Base-by-base conservation (phyloP, 805 yeast species). In the Clavispora santaluciae region DNA sequence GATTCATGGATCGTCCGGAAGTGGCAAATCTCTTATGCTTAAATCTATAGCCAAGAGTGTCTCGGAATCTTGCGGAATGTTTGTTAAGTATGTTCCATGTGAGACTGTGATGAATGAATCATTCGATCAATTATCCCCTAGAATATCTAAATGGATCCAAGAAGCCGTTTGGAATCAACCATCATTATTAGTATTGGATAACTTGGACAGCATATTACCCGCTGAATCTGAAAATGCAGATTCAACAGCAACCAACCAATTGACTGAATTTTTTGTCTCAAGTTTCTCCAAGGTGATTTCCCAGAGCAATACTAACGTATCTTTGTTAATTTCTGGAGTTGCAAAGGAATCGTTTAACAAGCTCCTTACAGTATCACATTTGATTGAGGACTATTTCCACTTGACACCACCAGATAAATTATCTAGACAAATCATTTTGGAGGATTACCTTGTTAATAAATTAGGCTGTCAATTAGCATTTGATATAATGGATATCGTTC, bases 91-190 rank as follows among this genome's bases (percentile, higher is more conserved):
- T 44, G 60, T 85, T 48, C 56, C 69, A 9, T 78, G 93, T 60
- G 78, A 79, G 38, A 51, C 68, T 13, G 59, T 75, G 22, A 68
- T 81, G 49, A 81, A 76, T 47, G 89, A 83, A 48, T 73, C 70
- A 20, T 58, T 72, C 15, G 64, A 66, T 11, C 64, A 61, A 15
- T 56, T 80, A 24, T 69, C 75, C 48, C 76, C 68, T 44, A 64
- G 68, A 21, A 57, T 70, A 46, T 55, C 55, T 49, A 64, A 63
- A 43, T 70, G 75, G 72, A 58, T 73, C 54, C 73, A 62, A 49
- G 73, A 62, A 42, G 78, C 78, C 41, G 75, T 77, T 15, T 88
- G 96, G 95, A 76, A 80, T 55, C 72, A 84, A 12, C 96, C 97
- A 0, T 70, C 90, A 1, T 63, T 88, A 2, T 55, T 91, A 2